These are phyloP conservation scores for Fraxinus xanthoxyloides DNA, from an alignment of 305 asterid genomes.

Conservation along the genomic window DNA sequence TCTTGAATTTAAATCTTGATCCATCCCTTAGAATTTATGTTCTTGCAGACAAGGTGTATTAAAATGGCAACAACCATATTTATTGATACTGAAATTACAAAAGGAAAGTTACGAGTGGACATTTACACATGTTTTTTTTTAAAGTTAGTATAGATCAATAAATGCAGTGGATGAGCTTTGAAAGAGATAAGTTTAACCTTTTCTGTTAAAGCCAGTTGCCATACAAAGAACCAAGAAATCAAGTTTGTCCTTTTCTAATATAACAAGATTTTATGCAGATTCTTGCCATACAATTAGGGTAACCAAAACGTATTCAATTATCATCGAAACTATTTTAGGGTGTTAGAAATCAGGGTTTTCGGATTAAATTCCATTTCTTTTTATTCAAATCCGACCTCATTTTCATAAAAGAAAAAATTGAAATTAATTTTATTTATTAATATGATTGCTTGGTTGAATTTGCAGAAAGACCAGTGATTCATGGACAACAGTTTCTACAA, in stretches of 20 bases:
- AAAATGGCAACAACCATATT: neutral
- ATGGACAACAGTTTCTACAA: slow-evolving; percentile 1
- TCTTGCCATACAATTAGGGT: neutral
- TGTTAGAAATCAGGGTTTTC: neutral
- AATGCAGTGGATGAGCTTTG: neutral
- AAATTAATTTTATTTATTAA: neutral
- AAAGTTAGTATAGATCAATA: neutral
- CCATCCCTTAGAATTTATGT: neutral
- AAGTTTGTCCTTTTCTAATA: neutral
- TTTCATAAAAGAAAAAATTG: neutral
- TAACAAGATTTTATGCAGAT: neutral
- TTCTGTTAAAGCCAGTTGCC: neutral
- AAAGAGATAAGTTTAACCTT: neutral
- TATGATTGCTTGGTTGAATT: neutral
- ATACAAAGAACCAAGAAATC: neutral
- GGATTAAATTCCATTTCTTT: neutral
- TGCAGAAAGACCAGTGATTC: slow-evolving; percentile 29
- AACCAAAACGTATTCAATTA: neutral
- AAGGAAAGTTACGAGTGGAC: neutral
- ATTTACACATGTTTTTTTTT: neutral
- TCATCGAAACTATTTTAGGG: too few species aligned
- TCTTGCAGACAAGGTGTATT: neutral
- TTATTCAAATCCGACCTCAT: neutral
- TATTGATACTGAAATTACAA: neutral
- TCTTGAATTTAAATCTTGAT: too few species aligned